Conservation (phyloP, 179 eudicot species). For the Amaranthus tricolor region DNA sequence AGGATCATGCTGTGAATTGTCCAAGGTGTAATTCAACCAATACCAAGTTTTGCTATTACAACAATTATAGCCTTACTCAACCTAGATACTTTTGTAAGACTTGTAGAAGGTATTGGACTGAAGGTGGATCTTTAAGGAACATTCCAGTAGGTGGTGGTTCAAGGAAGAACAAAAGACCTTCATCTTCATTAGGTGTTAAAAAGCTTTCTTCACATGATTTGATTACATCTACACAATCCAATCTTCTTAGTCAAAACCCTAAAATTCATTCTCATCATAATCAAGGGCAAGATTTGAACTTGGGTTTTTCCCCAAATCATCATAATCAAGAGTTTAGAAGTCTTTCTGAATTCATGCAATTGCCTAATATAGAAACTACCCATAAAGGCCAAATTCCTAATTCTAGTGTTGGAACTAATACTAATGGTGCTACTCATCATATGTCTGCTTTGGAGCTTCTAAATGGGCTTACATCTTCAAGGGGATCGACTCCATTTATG, state of each 20-base stretch:
- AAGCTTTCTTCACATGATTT: conserved; percentile 36
- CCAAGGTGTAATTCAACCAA: conserved; percentile 74
- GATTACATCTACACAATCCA: conserved; percentile 8
- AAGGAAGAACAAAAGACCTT: conserved; percentile 59
- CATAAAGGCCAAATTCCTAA: conserved; percentile 16
- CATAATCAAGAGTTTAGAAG: conserved; percentile 38
- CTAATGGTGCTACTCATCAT: conserved; percentile 16
- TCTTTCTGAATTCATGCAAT: conserved; percentile 33
- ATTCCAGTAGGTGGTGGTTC: conserved; percentile 77
- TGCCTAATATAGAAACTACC: conserved; percentile 30
- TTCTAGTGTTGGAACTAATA: background rate
- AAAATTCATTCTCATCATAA: conserved; percentile 12
- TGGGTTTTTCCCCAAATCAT: conserved; percentile 40
- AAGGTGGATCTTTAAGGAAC: conserved; percentile 61
- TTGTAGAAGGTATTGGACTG: conserved; percentile 77
- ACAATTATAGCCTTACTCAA: conserved; percentile 66
- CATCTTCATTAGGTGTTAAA: conserved; percentile 23
- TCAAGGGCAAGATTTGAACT: conserved; percentile 41
- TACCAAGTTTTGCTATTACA: conserved; percentile 74
- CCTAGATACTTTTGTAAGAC: conserved; percentile 73
- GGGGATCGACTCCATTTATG: conserved; percentile 45
- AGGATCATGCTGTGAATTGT: conserved; percentile 55
- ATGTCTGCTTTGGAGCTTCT: conserved; percentile 36
- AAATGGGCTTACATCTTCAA: conserved; percentile 40
- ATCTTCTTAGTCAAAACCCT: conserved; percentile 36